A percentile compares a stretch with the other conserved stretches of the same genome.
Conservation (phyloP, 306 rosid genomes). For the Senna siamea region DNA sequence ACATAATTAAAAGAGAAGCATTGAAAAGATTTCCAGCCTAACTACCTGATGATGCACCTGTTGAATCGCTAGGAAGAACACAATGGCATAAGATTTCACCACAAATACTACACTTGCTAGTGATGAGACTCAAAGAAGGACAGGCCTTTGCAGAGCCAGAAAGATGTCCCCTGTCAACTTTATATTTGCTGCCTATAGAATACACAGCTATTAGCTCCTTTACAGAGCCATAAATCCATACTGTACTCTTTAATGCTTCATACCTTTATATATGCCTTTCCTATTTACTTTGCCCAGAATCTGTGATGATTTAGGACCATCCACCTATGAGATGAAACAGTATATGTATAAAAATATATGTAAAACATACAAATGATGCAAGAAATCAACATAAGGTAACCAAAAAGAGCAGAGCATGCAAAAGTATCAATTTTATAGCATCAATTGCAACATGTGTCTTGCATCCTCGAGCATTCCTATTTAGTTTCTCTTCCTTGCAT, state of each 20-base stretch:
- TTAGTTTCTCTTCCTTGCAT: background rate
- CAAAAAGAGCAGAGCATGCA: background rate
- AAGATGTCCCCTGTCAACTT: slow-evolving; percentile 29
- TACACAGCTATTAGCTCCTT: slow-evolving; percentile 46
- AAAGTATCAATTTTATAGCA: background rate
- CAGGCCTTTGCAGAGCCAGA: slow-evolving; percentile 40
- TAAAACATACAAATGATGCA: no score
- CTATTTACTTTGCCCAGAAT: slow-evolving; percentile 29
- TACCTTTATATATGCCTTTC: slow-evolving; percentile 52
- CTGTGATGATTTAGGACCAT: slow-evolving; percentile 35
- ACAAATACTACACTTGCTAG: slow-evolving; percentile 43
- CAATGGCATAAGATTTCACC: slow-evolving; percentile 48
- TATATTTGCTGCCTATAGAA: slow-evolving; percentile 43
- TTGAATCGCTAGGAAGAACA: slow-evolving; percentile 38
- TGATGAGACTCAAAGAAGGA: slow-evolving; percentile 19
- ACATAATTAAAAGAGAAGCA: slow-evolving; percentile 10
- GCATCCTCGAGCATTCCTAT: background rate
- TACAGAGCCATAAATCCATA: slow-evolving; percentile 41
- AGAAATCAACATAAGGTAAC: background rate
- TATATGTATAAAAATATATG: background rate
- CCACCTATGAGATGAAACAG: slow-evolving; percentile 36
- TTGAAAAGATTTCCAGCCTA: slow-evolving; percentile 14
- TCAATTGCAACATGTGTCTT: background rate
- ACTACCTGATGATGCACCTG: slow-evolving; percentile 50
- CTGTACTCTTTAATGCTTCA: slow-evolving; percentile 27